phyloP scores from a whole-genome alignment of 2,329 filamentous ascomycete genomes.

The Sporothrix variecibatus region DNA sequence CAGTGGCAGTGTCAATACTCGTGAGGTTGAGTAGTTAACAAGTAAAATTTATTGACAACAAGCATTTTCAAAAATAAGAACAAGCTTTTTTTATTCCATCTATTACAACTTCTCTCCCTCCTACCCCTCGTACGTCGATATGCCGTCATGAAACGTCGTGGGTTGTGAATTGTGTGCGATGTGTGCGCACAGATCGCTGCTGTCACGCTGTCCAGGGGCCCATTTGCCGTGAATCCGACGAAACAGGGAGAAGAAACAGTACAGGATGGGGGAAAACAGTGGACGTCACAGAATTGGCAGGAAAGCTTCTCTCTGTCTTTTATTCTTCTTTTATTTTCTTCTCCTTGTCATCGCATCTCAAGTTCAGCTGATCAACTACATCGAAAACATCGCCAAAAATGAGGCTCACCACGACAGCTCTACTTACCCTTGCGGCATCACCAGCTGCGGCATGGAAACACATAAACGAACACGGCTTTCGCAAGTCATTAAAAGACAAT shows the following conservation, averaged over 20 bases:
- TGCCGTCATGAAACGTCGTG: slow-evolving; percentile 20
- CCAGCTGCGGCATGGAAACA: slow-evolving; percentile 33
- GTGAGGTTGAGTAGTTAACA: neutral
- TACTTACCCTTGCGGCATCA: neutral
- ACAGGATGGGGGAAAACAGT: neutral
- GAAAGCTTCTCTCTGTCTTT: neutral
- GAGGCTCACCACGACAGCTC: neutral
- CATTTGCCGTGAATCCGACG: slow-evolving; percentile 11
- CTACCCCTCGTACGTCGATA: neutral
- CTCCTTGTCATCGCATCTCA: neutral
- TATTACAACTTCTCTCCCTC: neutral
- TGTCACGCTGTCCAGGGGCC: neutral
- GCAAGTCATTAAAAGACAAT: slow-evolving; percentile 25
- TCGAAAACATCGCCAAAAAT: neutral
- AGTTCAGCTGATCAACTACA: neutral
- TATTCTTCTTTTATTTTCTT: neutral
- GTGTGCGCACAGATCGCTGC: slow-evolving; percentile 19
- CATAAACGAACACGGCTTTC: slow-evolving; percentile 22
- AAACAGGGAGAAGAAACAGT: neutral
- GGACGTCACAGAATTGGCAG: neutral
- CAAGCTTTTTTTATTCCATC: neutral
- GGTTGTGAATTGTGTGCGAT: neutral
- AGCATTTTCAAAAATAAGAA: neutral
- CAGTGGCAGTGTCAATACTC: too few relatives aligned
- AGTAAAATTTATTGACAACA: too few relatives aligned